Evolutionary conservation across 805 yeast species (phyloP), one percentile per base, ranked within the genome.

Genomic region (Kodamaea lidongshanica): DNA sequence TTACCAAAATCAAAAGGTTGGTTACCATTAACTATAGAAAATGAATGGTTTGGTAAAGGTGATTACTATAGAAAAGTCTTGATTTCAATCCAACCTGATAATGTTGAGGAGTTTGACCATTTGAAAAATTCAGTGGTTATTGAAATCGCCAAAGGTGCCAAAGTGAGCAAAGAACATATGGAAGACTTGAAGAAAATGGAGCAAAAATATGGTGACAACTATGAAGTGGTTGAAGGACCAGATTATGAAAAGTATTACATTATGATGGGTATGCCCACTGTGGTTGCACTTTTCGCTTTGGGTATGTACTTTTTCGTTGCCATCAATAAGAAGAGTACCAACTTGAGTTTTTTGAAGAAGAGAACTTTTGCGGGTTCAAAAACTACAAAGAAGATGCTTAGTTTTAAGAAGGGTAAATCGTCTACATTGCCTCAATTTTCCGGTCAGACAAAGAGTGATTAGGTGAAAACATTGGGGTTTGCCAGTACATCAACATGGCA

Each of bases 81-180:
- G 28, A 56, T 86, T 23, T 65, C 88, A 3, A 67, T 86, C 27
- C 95, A 87, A 54, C 89, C 94, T 1, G 79, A 75, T 32, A 62
- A 61, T 25, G 64, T 78, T 12, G 46, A 63, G 3, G 88, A 79
- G 2, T 80, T 80, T 47, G 65, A 74, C 38, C 59, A 73, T 9
- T 39, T 73, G 39, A 50, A 53, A 8, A 54, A 62, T 53, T 39
- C 58, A 39, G 33, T 70, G 41, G 61, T 71, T 6, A 57, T 72
- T 30, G 68, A 59, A 33, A 54, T 74, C 35, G 61, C 61, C 25
- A 63, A 72, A 41, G 76, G 77, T 13, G 71, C 81, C 3, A 48
- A 66, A 24, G 74, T 82, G 11, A 58, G 66, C 28, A 74, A 71
- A 40, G 69, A 60, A 26, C 66, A 63, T 36, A 48, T 48, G 34